Percentiles rank a stretch among this genome's conserved stretches.
Evolutionary conservation across 306 rosid genomes (phyloP).

Genomic region (Aeschynomene evenia): DNA sequence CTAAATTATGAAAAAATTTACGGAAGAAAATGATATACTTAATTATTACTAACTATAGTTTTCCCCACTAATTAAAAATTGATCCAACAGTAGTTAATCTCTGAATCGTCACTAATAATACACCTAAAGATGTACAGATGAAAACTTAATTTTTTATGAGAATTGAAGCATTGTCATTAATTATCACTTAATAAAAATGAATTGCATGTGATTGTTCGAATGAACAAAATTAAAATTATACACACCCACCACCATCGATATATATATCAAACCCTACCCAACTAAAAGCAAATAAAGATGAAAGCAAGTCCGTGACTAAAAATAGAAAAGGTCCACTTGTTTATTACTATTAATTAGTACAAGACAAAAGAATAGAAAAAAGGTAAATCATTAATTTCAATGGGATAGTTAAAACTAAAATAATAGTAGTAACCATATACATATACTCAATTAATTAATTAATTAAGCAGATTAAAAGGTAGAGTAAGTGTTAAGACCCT

Average conservation of each 20-base stretch:
- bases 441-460: too few relatives aligned
- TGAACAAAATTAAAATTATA: not conserved
- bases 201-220: not conserved
- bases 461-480: not conserved
- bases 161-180: not conserved
- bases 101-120: not conserved
- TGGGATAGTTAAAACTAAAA: not conserved
- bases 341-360: not conserved
- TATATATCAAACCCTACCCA: not conserved
- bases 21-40: too few relatives aligned
- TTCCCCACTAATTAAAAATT: too few relatives aligned
- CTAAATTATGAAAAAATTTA: too few relatives aligned
- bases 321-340: not conserved
- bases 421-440: too few relatives aligned
- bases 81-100: too few relatives aligned
- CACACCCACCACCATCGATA: too few relatives aligned
- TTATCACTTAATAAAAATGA: too few relatives aligned
- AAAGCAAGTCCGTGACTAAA: not conserved
- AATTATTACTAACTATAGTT: too few relatives aligned
- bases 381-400: not conserved
- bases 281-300: not conserved
- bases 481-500: not conserved
- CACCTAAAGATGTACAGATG: not conserved
- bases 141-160: not conserved
- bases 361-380: not conserved